Evolutionary conservation across 108 stramenopile species (phyloP).

Genomic region (Nitzschia sp.): DNA sequence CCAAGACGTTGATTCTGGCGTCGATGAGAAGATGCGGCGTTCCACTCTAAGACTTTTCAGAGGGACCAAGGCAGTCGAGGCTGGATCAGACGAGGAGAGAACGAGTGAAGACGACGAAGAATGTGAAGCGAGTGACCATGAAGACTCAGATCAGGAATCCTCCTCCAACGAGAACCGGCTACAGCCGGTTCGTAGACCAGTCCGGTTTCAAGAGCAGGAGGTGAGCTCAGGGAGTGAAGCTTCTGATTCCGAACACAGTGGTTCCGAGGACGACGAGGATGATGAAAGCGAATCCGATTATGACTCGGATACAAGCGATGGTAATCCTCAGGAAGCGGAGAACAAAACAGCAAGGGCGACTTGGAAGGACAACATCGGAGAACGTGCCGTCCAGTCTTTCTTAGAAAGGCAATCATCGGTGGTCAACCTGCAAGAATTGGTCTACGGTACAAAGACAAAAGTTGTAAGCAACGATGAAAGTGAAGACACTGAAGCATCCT

Average conservation of each 20-base stretch:
- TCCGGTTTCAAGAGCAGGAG: not conserved
- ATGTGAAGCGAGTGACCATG: conserved; percentile 23
- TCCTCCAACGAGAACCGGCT: conserved; percentile 14
- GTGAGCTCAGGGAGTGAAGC: conserved; percentile 34
- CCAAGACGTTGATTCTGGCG: conserved; percentile 86
- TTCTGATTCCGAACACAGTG: conserved; percentile 41
- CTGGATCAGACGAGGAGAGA: conserved; percentile 52
- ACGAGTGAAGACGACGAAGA: conserved; percentile 43
- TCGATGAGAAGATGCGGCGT: conserved; percentile 87
- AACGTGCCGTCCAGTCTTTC: conserved; percentile 69
- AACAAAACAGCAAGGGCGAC: not conserved
- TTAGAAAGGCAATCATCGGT: conserved; percentile 64
- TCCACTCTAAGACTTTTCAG: conserved; percentile 84
- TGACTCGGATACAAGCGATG: conserved; percentile 34
- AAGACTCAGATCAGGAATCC: conserved; percentile 20
- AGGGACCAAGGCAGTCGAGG: conserved; percentile 65
- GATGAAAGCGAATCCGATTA: conserved; percentile 40
- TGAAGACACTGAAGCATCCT: conserved; percentile 48
- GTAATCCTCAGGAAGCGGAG: conserved; percentile 11
- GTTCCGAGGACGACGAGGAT: conserved; percentile 46
- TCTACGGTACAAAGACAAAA: conserved; percentile 75
- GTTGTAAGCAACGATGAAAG: conserved; percentile 47
- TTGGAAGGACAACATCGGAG: conserved; percentile 77
- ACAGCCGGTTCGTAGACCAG: not conserved
- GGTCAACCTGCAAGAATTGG: conserved; percentile 71